Conservation (phyloP, 768 basidiomycete genomes). For the Xerocomellus dryophilus region DNA sequence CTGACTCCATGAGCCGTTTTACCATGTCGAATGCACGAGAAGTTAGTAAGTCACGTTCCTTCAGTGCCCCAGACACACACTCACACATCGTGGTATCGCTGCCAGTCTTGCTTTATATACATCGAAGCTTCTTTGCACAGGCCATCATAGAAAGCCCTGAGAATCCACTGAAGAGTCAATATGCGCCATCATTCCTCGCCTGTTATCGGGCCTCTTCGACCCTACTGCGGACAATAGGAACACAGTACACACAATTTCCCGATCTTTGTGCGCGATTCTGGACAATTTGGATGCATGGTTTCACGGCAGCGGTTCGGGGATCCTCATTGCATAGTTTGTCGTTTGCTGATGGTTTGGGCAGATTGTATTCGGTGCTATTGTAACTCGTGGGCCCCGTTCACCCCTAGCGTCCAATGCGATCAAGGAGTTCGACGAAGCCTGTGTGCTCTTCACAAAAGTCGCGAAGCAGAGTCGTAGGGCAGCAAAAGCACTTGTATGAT, state of each 20-base stretch:
- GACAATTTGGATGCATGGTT: constrained; percentile 61
- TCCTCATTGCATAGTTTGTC: not conserved
- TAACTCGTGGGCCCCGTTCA: constrained; percentile 67
- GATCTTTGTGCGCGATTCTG: constrained; percentile 53
- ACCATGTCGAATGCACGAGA: constrained; percentile 37
- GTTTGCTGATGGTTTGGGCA: constrained; percentile 25
- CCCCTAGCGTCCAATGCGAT: constrained; percentile 67
- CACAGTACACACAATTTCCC: constrained; percentile 48
- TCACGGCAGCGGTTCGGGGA: constrained; percentile 48
- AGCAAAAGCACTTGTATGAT: constrained; percentile 59
- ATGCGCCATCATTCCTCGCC: constrained; percentile 63
- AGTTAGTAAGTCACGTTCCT: constrained; percentile 31
- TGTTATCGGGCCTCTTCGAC: constrained; percentile 57
- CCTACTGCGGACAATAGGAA: constrained; percentile 49
- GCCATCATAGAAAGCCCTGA: constrained; percentile 65
- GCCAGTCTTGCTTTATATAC: constrained; percentile 59
- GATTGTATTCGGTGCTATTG: constrained; percentile 79
- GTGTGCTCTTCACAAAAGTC: constrained; percentile 61
- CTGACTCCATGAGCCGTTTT: constrained; percentile 39
- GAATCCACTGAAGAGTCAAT: constrained; percentile 64
- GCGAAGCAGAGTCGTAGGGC: constrained; percentile 58
- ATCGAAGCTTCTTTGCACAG: constrained; percentile 67
- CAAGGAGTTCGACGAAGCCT: constrained; percentile 65
- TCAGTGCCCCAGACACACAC: not conserved
- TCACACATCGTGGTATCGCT: constrained; percentile 4